Evolutionary conservation across 257 asterid species (phyloP).

Genomic region (Solanum virginianum): DNA sequence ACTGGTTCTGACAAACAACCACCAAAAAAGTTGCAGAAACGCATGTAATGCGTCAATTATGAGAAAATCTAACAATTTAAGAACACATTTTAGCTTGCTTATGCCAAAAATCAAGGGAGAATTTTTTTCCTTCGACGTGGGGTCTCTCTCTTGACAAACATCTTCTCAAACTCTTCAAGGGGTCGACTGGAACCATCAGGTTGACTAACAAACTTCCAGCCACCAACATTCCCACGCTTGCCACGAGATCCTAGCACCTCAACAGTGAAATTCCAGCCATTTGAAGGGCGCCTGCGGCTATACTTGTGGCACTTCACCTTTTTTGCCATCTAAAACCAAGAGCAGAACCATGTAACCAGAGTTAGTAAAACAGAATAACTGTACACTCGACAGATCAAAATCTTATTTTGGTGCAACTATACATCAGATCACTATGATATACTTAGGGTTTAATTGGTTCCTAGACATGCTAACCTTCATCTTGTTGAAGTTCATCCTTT

Average conservation of each 20-base stretch:
- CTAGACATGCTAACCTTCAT: conserved; percentile 44
- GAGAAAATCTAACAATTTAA: background rate
- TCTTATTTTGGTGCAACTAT: background rate
- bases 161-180: conserved; percentile 62
- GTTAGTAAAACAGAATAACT: background rate
- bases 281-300: conserved; percentile 83
- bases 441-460: background rate
- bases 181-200: conserved; percentile 93
- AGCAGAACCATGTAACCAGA: background rate
- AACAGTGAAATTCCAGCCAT: conserved; percentile 82
- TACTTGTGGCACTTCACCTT: conserved; percentile 75
- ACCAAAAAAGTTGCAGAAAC: background rate
- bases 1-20: background rate
- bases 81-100: background rate
- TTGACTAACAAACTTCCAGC: conserved; percentile 69
- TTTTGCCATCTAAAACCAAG: conserved; percentile 38
- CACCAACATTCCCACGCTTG: conserved; percentile 88
- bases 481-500: conserved; percentile 70
- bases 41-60: background rate
- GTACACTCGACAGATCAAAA: background rate
- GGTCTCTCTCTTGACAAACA: conserved; percentile 84
- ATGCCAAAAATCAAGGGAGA: conserved; percentile 30
- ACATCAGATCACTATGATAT: background rate
- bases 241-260: conserved; percentile 71
- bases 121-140: conserved; percentile 62